Percentiles rank a stretch among this genome's conserved stretches.
Conservation (phyloP, 495 filamentous ascomycete species). For the Penicillium steckii region DNA sequence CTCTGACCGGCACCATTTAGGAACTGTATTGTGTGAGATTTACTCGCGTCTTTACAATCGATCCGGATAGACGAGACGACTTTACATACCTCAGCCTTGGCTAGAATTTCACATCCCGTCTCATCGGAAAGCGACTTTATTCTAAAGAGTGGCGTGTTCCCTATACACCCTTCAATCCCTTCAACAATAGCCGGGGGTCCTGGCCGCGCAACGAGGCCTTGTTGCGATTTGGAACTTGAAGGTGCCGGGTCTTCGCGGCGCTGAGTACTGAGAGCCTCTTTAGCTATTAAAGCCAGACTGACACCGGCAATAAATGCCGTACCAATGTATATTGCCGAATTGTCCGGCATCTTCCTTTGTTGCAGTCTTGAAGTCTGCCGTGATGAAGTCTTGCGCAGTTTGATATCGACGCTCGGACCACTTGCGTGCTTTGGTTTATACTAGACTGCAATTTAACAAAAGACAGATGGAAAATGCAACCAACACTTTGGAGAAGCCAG, state of each 20-base stretch:
- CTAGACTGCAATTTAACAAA: too few relatives aligned
- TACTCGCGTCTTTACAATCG: not conserved
- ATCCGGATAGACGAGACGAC: not conserved
- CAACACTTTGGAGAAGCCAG: too few relatives aligned
- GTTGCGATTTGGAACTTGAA: conserved; percentile 1
- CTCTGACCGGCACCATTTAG: conserved; percentile 94
- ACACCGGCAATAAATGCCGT: conserved; percentile 74
- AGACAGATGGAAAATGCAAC: too few relatives aligned
- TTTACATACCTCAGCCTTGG: conserved; percentile 75
- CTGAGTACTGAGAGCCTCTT: conserved; percentile 65
- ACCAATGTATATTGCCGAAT: conserved; percentile 48
- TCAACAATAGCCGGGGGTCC: conserved; percentile 50
- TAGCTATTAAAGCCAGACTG: conserved; percentile 68
- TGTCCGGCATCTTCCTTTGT: conserved; percentile 25
- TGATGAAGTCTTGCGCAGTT: not conserved
- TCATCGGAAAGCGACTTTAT: conserved; percentile 86
- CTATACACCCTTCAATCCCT: conserved; percentile 90
- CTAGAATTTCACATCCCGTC: conserved; percentile 91
- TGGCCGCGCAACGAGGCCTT: conserved; percentile 26
- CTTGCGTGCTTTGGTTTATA: not conserved
- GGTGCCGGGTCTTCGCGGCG: conserved; percentile 28
- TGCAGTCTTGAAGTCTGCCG: not conserved
- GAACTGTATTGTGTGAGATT: conserved; percentile 44
- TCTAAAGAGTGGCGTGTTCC: conserved; percentile 85
- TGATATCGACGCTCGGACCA: conserved; percentile 12